Evolutionary conservation across 164 flowering plant genomes (phyloP), one percentile per base, ranked within the genome.

Genomic region (Nymphaea thermarum): DNA sequence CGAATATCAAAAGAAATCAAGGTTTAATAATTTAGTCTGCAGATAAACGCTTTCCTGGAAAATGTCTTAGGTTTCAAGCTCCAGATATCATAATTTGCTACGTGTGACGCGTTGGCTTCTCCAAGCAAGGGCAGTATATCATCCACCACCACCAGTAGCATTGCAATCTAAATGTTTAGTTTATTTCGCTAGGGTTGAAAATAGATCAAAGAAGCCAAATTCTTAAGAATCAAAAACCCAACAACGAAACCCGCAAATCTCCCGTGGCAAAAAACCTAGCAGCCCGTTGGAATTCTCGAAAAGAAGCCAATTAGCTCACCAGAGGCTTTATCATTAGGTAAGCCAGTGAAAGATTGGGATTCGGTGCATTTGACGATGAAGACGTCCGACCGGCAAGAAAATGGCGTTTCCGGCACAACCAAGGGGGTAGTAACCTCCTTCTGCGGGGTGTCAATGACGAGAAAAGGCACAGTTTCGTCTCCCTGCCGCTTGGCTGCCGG

Each of bases 321-420:
- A 2, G 60, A 36, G 62, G 55, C 15, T 36, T 53, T 53, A 60
- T 65, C 41, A 43, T 16, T 16, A n/a, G 44, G 68, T 17, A 64
- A 6, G 44, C 4, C 68, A 47, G 43, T 42, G 59, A 42, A 4
- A 43, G 65, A 18, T 43, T 64, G 44, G 76, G 60, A 63, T 64
- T 44, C 12, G 44, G 42, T 67, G 74, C 83, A 80, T 65, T 75
- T 82, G 64, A 77, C 74, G 57, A 82, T 65, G 11, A 78, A 71
- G 41, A 77, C 73, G n/a, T 82, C 82, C 62, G 60, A 18, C 53
- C 36, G 41, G 4, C 44, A 16, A 0, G 82, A 81, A 44, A 84
- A 66, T 51, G 80, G 82, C 16, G 78, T 75, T 51, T 80, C 82
- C 3, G 74, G 78, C 43, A 77, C 80, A 62, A 76, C 55, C 12